Evolutionary conservation across 2,329 filamentous ascomycete genomes (phyloP).

Genomic region (Knufia fluminis): DNA sequence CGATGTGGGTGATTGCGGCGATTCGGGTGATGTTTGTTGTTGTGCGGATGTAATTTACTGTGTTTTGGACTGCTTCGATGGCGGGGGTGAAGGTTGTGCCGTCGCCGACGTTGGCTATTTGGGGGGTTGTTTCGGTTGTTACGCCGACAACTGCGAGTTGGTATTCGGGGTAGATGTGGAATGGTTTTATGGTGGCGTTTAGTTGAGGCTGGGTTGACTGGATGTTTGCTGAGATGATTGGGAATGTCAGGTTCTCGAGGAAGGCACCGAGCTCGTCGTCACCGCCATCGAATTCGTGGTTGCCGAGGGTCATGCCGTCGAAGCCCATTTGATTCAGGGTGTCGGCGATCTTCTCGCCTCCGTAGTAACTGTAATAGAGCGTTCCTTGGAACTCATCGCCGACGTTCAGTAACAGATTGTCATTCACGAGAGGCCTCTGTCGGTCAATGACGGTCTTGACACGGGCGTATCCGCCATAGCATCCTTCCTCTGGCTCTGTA

Average conservation of each 20-base stretch:
- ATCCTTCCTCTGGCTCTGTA: neutral
- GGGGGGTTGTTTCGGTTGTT: constrained; percentile 2
- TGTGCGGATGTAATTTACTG: constrained; percentile 5
- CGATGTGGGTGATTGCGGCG: constrained; percentile 8
- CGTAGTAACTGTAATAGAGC: neutral
- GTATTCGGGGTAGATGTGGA: constrained; percentile 8
- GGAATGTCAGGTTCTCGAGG: constrained; percentile 9
- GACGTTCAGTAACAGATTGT: constrained; percentile 7
- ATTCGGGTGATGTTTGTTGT: constrained; percentile 10
- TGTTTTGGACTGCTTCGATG: constrained; percentile 5
- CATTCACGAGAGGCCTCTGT: neutral
- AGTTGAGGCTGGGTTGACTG: constrained; percentile 7
- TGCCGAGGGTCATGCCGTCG: constrained; percentile 9
- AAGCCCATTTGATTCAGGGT: constrained; percentile 7
- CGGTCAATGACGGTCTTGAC: constrained; percentile 7
- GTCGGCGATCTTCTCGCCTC: constrained; percentile 7
- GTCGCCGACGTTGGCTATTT: constrained; percentile 4
- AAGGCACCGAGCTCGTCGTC: constrained; percentile 8
- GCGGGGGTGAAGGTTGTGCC: constrained; percentile 1
- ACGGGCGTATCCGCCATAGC: constrained; percentile 9
- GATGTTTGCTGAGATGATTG: constrained; percentile 8
- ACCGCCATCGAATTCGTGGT: constrained; percentile 11
- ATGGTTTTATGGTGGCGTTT: constrained; percentile 7
- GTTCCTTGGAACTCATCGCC: constrained; percentile 9
- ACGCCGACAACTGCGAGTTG: constrained; percentile 7